Evolutionary conservation across 176 grass and related monocot genomes (phyloP), one percentile per base, ranked within the genome.

Genomic region (Avena insularis): DNA sequence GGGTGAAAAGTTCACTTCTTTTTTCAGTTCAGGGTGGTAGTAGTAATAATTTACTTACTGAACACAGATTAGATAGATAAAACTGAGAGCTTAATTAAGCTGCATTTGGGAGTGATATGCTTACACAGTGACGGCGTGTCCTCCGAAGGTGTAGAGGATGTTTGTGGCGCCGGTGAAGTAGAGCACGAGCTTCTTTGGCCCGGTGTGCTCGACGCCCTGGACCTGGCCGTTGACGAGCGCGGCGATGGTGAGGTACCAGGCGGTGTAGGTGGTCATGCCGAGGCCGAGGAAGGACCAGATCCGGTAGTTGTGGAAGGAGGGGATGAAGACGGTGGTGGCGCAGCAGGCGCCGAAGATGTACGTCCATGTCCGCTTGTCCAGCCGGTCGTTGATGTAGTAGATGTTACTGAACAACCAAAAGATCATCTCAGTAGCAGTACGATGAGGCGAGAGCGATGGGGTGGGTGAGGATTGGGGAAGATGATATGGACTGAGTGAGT

Each of bases 121-220:
- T 95, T 93, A 95, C 94, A 95, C 94, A 9, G 94, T 95, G 89
- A 95, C 89, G n/a, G 94, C 94, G 85, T 95, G 94, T 15, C 94
- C 94, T 29, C 94, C 94, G 91, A 95, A 95, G 53, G 94, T 95
- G 94, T 95, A 95, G 82, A 95, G 94, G 82, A 95, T 95, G 87
- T 95, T 95, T 79, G 94, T 95, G 75, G 94, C 94, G 84, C 94
- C 94, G 87, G 94, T 95, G 94, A 95, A 95, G 91, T 95, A 95
- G 51, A 95, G 87, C 16, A 95, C 94, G 48, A 91, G 94, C 79
- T 90, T 91, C 61, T 62, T 70, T 12, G 94, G 94, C 0, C 81
- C 94, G 29, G 87, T 59, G 91, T 95, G 91, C 6, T 67, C 38
- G 36, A 84, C 89, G 73, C 89, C 89, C 17, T 95, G 85, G 45